Evolutionary conservation across 1,284 basidiomycete species (phyloP).

Genomic region (Microbotryum intermedium): DNA sequence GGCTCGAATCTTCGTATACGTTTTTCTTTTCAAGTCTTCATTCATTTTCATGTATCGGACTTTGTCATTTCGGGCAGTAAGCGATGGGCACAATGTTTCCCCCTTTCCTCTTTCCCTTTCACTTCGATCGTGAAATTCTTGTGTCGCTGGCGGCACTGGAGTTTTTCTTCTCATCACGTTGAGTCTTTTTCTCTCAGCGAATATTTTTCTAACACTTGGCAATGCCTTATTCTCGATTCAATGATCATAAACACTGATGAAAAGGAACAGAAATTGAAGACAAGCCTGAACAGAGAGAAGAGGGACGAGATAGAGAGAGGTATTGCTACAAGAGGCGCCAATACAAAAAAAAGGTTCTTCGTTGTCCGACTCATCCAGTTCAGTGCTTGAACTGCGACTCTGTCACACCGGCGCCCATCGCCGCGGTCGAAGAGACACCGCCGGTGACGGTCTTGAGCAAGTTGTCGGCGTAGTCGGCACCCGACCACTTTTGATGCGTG

Average conservation of each 20-base stretch:
- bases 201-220: no score
- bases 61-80: no score
- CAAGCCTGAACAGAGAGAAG: background rate
- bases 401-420: conserved; percentile 71
- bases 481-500: conserved; percentile 62
- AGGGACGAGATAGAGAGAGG: background rate
- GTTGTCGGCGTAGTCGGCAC: conserved; percentile 30
- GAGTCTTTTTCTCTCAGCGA: no score
- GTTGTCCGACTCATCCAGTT: background rate
- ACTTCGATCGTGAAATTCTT: conserved; percentile 9
- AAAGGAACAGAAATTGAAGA: background rate
- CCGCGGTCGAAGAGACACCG: conserved; percentile 71
- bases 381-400: conserved; percentile 31
- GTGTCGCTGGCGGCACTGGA: conserved; percentile 17
- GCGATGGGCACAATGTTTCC: no score
- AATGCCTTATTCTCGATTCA: no score
- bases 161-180: no score
- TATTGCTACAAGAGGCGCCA: background rate
- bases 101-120: conserved; percentile 7
- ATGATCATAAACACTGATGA: no score
- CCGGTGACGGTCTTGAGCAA: conserved; percentile 52
- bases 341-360: background rate
- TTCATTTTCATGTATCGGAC: no score
- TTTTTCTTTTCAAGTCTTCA: no score
- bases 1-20: no score